phyloP scores from a whole-genome alignment of 2,329 filamentous ascomycete genomes.

The Pezicula neosporulosa region DNA sequence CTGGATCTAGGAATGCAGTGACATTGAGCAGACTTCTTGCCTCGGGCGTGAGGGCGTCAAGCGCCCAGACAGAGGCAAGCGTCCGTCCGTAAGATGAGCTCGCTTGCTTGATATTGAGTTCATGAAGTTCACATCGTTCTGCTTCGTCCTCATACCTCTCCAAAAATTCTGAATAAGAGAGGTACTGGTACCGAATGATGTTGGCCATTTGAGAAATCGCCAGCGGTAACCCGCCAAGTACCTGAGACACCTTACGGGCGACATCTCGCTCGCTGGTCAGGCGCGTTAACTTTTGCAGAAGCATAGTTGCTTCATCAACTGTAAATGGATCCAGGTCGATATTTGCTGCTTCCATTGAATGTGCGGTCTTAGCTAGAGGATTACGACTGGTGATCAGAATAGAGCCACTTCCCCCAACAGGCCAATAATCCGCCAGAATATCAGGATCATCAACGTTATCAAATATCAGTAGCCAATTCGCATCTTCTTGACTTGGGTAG shows the following conservation, averaged over 20 bases:
- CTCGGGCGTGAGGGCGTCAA: constrained; percentile 12
- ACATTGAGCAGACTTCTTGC: constrained; percentile 11
- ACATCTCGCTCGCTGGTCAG: constrained; percentile 2
- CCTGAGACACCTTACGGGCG: constrained; percentile 4
- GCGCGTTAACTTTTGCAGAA: constrained; percentile 2
- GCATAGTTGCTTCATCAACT: background rate
- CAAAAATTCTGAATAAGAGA: constrained; percentile 6
- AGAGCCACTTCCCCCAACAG: constrained; percentile 14
- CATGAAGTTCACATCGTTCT: background rate
- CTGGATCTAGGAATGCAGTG: constrained; percentile 21
- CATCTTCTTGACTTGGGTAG: constrained; percentile 2
- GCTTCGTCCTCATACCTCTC: constrained; percentile 4
- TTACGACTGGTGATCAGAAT: constrained; percentile 24
- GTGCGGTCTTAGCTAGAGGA: constrained; percentile 11
- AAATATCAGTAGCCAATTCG: constrained; percentile 23
- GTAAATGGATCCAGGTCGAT: constrained; percentile 12
- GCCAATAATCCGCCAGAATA: constrained; percentile 23
- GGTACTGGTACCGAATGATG: constrained; percentile 14
- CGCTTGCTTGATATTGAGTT: background rate
- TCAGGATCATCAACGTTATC: constrained; percentile 22
- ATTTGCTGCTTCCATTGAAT: constrained; percentile 1
- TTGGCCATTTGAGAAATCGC: constrained; percentile 21
- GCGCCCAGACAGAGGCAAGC: constrained; percentile 17
- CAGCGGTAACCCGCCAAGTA: constrained; percentile 16
- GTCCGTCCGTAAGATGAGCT: constrained; percentile 7